Conservation (phyloP, 2,329 filamentous ascomycete genomes). For the Metarhizium sp. region DNA sequence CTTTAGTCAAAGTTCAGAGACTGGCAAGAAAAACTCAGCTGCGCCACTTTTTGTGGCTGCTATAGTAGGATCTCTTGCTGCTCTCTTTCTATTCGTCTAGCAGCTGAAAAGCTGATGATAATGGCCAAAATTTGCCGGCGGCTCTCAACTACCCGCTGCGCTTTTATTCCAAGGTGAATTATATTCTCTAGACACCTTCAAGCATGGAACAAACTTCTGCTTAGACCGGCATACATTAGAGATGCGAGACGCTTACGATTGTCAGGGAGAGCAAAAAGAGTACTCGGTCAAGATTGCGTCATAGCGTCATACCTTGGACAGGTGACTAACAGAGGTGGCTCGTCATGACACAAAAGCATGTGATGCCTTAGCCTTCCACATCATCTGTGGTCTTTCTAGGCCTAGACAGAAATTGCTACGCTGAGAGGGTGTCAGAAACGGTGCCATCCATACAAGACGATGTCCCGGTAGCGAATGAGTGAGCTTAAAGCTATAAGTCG, state of each 20-base stretch:
- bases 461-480: background rate
- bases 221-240: too few relatives aligned
- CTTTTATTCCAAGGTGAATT: background rate
- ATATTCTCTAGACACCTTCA: too few relatives aligned
- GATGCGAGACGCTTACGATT: too few relatives aligned
- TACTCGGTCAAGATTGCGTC: background rate
- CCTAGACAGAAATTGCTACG: background rate
- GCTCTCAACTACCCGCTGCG: background rate
- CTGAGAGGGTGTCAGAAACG: background rate
- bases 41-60: background rate
- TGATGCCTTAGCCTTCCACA: background rate
- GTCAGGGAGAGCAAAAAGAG: background rate
- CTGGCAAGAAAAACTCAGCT: background rate
- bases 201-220: too few relatives aligned
- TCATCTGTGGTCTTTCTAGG: background rate
- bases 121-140: background rate
- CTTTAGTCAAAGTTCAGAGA: constrained; percentile 10
- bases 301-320: too few relatives aligned
- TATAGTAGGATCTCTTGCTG: background rate
- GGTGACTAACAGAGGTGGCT: background rate
- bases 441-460: background rate
- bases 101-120: background rate
- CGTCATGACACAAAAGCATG: background rate
- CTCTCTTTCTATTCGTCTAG: background rate
- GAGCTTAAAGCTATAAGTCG: background rate